Evolutionary conservation across 768 basidiomycete genomes (phyloP).

Genomic region (Hygrophorus russula): DNA sequence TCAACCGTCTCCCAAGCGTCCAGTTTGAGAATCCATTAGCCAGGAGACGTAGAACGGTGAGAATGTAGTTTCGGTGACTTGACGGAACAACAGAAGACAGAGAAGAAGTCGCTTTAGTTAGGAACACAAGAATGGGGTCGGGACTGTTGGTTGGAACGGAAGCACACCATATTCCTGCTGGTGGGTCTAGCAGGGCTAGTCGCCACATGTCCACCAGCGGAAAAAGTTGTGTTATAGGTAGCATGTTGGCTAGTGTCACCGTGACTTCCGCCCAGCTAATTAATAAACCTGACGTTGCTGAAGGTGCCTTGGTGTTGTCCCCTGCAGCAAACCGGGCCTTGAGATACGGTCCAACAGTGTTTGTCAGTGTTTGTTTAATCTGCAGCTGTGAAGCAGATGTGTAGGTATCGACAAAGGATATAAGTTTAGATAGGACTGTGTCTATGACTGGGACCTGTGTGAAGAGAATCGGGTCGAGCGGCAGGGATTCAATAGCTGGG

Average conservation of each 20-base stretch:
- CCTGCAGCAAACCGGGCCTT: slow-evolving; percentile 36
- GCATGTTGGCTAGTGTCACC: slow-evolving; percentile 25
- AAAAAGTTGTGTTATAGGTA: slow-evolving; percentile 53
- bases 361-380: slow-evolving; percentile 39
- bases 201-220: slow-evolving; percentile 80
- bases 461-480: slow-evolving; percentile 68
- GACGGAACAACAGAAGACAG: slow-evolving; percentile 1
- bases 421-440: slow-evolving; percentile 49
- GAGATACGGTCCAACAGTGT: slow-evolving; percentile 50
- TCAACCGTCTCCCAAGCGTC: slow-evolving; percentile 28
- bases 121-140: slow-evolving; percentile 33
- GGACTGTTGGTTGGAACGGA: slow-evolving; percentile 14
- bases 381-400: slow-evolving; percentile 18
- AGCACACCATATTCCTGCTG: slow-evolving; percentile 41
- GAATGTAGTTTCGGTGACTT: slow-evolving; percentile 42
- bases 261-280: slow-evolving; percentile 39
- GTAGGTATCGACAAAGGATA: slow-evolving; percentile 44
- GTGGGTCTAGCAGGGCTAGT: slow-evolving; percentile 56
- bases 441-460: slow-evolving; percentile 61
- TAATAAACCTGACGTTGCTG: slow-evolving; percentile 26
- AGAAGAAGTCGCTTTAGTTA: slow-evolving; percentile 24
- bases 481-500: slow-evolving; percentile 48
- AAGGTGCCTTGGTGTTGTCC: slow-evolving; percentile 8
- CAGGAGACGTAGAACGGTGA: slow-evolving; percentile 58
- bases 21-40: slow-evolving; percentile 54